Evolutionary conservation across 768 basidiomycete species (phyloP).

Genomic region (Rhizopogon vinicolor): DNA sequence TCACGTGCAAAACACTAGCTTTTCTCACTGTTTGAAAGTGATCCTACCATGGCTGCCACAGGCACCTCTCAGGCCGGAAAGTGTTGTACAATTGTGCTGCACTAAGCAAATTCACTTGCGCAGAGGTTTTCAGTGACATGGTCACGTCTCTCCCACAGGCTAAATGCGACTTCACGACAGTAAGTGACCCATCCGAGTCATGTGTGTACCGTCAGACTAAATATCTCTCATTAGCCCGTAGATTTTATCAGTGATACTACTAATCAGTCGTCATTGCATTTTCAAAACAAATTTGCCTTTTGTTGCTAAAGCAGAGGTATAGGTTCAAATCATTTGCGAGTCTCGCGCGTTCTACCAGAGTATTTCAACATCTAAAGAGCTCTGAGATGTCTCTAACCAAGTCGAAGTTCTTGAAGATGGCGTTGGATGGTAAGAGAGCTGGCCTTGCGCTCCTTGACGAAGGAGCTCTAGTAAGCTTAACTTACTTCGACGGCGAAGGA

Average conservation of each 20-base stretch:
- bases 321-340: constrained; percentile 45
- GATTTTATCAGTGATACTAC: constrained; percentile 58
- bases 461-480: constrained; percentile 69
- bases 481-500: constrained; percentile 47
- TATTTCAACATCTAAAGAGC: constrained; percentile 58
- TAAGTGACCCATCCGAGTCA: constrained; percentile 26
- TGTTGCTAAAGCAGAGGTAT: constrained; percentile 53
- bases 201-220: too few species aligned
- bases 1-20: not conserved
- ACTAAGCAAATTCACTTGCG: constrained; percentile 53
- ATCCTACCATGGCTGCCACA: constrained; percentile 52
- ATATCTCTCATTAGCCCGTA: constrained; percentile 19
- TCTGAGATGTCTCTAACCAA: constrained; percentile 75
- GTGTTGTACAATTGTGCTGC: constrained; percentile 46
- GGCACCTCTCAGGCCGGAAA: constrained; percentile 51
- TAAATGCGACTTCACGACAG: constrained; percentile 63
- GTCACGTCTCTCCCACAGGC: constrained; percentile 53
- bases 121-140: constrained; percentile 48
- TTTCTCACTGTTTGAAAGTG: constrained; percentile 1
- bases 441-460: constrained; percentile 74
- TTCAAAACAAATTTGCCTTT: constrained; percentile 11
- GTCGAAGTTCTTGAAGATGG: constrained; percentile 71
- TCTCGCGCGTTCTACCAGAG: constrained; percentile 69
- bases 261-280: constrained; percentile 8
- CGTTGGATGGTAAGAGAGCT: constrained; percentile 72